Evolutionary conservation across 2,329 filamentous ascomycete species (phyloP).

Genomic region (Diaporthe ilicicola): DNA sequence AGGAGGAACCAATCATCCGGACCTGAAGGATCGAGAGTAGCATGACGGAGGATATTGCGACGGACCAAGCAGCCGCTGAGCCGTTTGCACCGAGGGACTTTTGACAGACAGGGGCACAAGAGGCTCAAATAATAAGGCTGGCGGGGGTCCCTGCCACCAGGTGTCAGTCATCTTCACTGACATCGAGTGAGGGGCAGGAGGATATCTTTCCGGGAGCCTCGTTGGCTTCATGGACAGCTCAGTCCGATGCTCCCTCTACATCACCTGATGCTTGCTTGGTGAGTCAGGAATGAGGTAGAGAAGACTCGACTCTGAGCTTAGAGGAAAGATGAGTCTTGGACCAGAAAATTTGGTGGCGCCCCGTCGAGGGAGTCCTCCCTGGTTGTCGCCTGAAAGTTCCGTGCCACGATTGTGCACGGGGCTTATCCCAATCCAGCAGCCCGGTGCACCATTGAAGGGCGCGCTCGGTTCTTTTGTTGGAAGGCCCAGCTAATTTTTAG

Average conservation of each 20-base stretch:
- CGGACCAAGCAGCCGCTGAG: conserved; percentile 19
- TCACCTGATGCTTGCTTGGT: too few relatives aligned
- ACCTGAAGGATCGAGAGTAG: conserved; percentile 13
- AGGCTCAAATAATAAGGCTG: conserved; percentile 24
- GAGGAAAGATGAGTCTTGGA: too few relatives aligned
- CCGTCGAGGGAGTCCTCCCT: not conserved
- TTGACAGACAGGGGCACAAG: not conserved
- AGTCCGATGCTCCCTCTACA: not conserved
- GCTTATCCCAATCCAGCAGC: conserved; percentile 22
- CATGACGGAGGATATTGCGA: not conserved
- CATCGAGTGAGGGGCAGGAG: too few relatives aligned
- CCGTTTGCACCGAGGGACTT: not conserved
- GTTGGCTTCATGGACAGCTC: not conserved
- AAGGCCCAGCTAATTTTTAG: not conserved
- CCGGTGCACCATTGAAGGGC: not conserved
- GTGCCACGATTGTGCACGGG: conserved; percentile 17
- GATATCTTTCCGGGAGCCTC: not conserved
- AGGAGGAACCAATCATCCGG: conserved; percentile 11
- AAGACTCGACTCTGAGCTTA: too few relatives aligned
- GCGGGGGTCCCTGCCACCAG: not conserved
- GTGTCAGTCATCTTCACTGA: not conserved
- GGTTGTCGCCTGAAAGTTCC: not conserved
- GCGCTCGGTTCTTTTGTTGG: not conserved
- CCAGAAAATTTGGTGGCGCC: not conserved
- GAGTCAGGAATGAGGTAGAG: not conserved